Base-by-base conservation (phyloP, 768 basidiomycete species). In the Suillus ampliporus region DNA sequence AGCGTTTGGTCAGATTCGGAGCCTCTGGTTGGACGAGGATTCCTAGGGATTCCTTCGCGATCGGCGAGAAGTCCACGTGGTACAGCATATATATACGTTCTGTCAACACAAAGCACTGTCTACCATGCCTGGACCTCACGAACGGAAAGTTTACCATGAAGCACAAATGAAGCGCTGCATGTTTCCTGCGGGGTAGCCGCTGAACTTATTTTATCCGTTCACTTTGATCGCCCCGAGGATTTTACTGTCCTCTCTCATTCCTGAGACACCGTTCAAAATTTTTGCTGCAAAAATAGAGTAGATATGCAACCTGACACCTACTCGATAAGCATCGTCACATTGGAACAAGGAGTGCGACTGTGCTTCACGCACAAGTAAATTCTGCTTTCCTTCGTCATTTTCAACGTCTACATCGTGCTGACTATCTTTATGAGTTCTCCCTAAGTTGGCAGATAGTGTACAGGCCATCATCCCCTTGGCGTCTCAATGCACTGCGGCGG, bases 251-350 rank as follows among this genome's bases (percentile, higher is more conserved):
- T 28, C 1, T 48, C 50, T 51, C 9, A 28, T n/a, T 28, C 50
- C 19, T 31, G 50, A 15, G 50, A 31, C 5, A 51, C 31, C 19
- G 28, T 31, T 15, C 17, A 51, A 31, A 51, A 19, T 17, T 5
- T 17, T 51, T 28, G 19, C 50, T 31, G 50, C 26, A 51, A n/a
- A 51, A n/a, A 51, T 51, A 34, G 50, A n/a, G 28, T 31, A 51
- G 50, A 26, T 14, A 14, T 28, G 47, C n/a, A 8, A 19, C 15
- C 41, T 43, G 19, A 4, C 19, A 43, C 41, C 19, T n/a, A n/a
- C 41, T 43, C 38, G 38, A 17, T 43, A 19, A 19, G 41, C 8
- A 43, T 8, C 41, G 19, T 43, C 7, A 9, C 17, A 19, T 43
- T n/a, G 19, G 19, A 48, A 48, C 23, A 48, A 48, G 47, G 47